Percentiles rank a stretch among this genome's conserved stretches.
Evolutionary conservation across 1,284 basidiomycete genomes (phyloP).

Genomic region (Fomes fomentarius): DNA sequence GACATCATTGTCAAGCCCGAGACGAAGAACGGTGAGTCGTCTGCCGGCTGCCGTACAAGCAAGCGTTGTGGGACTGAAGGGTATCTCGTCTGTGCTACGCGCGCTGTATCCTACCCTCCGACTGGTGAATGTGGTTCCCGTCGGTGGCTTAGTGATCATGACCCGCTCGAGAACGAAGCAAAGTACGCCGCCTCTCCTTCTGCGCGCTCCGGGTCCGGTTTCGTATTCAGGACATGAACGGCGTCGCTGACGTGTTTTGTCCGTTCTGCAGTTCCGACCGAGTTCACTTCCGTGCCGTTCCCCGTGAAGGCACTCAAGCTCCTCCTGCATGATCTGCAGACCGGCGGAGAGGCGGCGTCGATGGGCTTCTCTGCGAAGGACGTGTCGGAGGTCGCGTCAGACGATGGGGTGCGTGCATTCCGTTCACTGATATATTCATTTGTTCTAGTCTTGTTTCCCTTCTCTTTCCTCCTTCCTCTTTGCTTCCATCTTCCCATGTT

Average conservation of each 20-base stretch:
- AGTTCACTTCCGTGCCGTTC: slow-evolving; percentile 87
- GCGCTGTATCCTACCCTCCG: no score
- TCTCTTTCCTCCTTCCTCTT: neutral
- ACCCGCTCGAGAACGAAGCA: slow-evolving; percentile 89
- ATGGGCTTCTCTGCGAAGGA: slow-evolving; percentile 50
- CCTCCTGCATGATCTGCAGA: slow-evolving; percentile 81
- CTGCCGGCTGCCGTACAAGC: slow-evolving; percentile 10
- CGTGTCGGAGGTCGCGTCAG: slow-evolving; percentile 62
- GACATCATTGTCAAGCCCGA: slow-evolving; percentile 85
- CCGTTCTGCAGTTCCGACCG: slow-evolving; percentile 67
- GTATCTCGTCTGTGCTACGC: slow-evolving; percentile 15
- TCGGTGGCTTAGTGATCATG: slow-evolving; percentile 94
- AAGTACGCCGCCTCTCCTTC: slow-evolving; percentile 54
- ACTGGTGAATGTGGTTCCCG: no score
- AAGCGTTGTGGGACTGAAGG: slow-evolving; percentile 18
- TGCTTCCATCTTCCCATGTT: no score
- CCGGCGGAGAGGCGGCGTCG: slow-evolving; percentile 68
- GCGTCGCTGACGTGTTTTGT: slow-evolving; percentile 1
- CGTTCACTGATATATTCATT: no score
- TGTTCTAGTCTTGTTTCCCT: no score
- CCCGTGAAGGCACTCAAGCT: slow-evolving; percentile 92
- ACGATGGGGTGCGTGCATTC: slow-evolving; percentile 68
- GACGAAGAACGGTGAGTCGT: slow-evolving; percentile 75
- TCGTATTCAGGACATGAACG: neutral
- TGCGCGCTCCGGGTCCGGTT: neutral